Evolutionary conservation across 2,329 filamentous ascomycete species (phyloP), one percentile per base, ranked within the genome.

Genomic region (Aureobasidium sp.): DNA sequence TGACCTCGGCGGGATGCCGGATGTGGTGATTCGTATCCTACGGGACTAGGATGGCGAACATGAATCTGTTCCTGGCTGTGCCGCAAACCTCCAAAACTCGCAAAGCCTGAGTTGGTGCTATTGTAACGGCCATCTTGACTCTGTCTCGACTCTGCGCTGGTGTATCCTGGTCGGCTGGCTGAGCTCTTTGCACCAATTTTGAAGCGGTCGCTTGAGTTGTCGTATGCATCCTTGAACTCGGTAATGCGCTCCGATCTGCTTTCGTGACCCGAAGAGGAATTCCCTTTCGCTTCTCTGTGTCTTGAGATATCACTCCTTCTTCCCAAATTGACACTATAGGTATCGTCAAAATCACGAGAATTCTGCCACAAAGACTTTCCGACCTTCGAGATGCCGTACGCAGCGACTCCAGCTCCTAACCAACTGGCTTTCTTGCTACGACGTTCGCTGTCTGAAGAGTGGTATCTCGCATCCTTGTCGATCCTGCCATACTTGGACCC

Each of bases 391-490:
- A 80, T 72, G 53, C 80, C 82, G 61, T 82, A 80, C 20, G 82
- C 80, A 36, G 79, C 79, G 15, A 86, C 71, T 20, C 82, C 80
- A 26, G 79, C 79, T 17, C 79, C 82, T 29, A 85, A 68, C 75
- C 81, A 82, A 17, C 50, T 61, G 3, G 51, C 46, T n/a, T 70
- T 78, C 65, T 75, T 76, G 12, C 41, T 29, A 42, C 76, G 75
- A 42, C 77, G 75, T 48, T 82, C 80, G 27, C 79, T 78, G 44
- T 80, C 79, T 0, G 80, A 83, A 8, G 79, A 78, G 36, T 75
- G 76, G 65, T 87, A 86, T 48, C 84, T 80, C 61, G 76, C 82
- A n/a, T 80, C 74, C 69, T 87, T 87, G 67, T 84, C 81, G 8
- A 87, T 77, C 23, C 84, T 78, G 26, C 73, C 70, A 9, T 60